Evolutionary conservation across 23 red algal genomes (phyloP).

Genomic region (Chondrus crispus): DNA sequence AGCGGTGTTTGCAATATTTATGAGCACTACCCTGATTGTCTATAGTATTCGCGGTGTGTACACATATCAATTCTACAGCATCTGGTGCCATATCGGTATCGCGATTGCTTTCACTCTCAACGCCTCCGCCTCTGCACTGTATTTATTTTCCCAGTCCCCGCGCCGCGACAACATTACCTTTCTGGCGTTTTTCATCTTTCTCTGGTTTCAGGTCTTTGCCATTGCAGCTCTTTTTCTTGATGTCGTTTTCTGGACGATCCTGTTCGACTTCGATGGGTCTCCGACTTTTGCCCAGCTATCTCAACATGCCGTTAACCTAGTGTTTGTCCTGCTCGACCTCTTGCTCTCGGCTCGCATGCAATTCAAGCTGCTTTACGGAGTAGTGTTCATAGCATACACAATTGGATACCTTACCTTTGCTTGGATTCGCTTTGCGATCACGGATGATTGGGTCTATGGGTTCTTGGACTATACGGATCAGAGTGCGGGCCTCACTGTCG

Average conservation of each 20-base stretch:
- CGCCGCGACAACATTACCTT: background rate
- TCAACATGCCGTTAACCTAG: slow-evolving; percentile 35
- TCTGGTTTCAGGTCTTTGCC: slow-evolving; percentile 52
- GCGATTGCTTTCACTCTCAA: slow-evolving; percentile 8
- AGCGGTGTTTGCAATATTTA: slow-evolving; percentile 29
- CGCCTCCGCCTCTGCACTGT: background rate
- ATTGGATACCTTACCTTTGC: slow-evolving; percentile 40
- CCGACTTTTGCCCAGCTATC: background rate
- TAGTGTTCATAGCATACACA: slow-evolving; percentile 13
- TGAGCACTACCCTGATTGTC: slow-evolving; percentile 17
- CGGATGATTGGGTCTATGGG: slow-evolving; percentile 25
- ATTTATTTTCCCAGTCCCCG: background rate
- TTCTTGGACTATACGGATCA: slow-evolving; percentile 31
- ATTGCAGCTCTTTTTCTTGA: slow-evolving; percentile 44
- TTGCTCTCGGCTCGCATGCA: slow-evolving; percentile 30
- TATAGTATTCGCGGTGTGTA: background rate
- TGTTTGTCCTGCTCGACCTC: slow-evolving; percentile 23
- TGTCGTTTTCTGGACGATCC: slow-evolving; percentile 49
- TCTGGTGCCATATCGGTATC: slow-evolving; percentile 29
- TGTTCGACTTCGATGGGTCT: background rate
- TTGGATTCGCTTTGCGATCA: slow-evolving; percentile 46
- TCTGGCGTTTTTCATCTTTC: background rate
- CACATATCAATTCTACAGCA: slow-evolving; percentile 6
- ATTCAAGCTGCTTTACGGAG: slow-evolving; percentile 25
- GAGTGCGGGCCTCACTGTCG: slow-evolving; percentile 23